Evolutionary conservation across 192 early-diverging fungal species (phyloP).

Genomic region (Coemansia sp.): DNA sequence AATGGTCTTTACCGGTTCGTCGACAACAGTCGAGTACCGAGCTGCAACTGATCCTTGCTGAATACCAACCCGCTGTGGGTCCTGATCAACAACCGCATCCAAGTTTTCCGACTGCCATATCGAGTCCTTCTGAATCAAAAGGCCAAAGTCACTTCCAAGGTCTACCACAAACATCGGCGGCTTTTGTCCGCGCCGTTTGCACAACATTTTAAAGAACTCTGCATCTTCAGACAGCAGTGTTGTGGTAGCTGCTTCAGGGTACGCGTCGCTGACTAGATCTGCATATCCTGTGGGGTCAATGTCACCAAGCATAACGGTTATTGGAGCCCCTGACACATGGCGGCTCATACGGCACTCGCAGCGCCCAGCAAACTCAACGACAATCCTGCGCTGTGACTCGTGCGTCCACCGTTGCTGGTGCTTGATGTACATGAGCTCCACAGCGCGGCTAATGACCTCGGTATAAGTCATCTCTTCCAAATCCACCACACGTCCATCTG

Average conservation of each 20-base stretch:
- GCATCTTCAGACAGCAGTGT: constrained; percentile 34
- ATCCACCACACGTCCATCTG: constrained; percentile 70
- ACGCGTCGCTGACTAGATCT: not conserved
- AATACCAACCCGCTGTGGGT: constrained; percentile 80
- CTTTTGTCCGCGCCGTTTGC: constrained; percentile 58
- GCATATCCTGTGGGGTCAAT: not conserved
- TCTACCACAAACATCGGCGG: constrained; percentile 71
- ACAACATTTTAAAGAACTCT: constrained; percentile 29
- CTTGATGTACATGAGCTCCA: no score
- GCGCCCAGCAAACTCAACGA: no score
- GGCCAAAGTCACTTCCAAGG: constrained; percentile 86
- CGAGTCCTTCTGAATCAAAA: constrained; percentile 92
- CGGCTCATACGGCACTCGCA: no score
- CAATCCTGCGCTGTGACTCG: no score
- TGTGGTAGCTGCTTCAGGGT: constrained; percentile 13
- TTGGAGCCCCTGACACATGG: no score
- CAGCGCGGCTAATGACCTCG: no score
- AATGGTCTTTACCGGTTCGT: constrained; percentile 89
- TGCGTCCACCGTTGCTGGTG: no score
- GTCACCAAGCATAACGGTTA: constrained; percentile 58
- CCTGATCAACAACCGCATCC: constrained; percentile 80
- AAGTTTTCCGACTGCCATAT: constrained; percentile 90
- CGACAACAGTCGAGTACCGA: constrained; percentile 66
- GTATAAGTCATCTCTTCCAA: not conserved
- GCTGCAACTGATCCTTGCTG: constrained; percentile 89